phyloP scores from a whole-genome alignment of 768 basidiomycete species.

The Serpula lacrymans region DNA sequence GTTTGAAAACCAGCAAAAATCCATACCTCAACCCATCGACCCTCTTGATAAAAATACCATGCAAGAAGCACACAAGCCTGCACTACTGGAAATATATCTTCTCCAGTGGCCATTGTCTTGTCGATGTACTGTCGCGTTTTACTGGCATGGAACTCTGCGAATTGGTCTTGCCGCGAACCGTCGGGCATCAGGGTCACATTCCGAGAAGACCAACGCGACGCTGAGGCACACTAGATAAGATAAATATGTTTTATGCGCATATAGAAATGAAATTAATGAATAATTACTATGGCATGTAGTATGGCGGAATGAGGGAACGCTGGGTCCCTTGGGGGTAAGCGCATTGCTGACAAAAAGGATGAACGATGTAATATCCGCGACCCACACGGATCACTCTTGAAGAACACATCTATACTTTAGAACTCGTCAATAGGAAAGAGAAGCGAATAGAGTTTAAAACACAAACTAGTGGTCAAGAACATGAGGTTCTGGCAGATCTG shows the following conservation, averaged over 20 bases:
- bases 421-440: conserved; percentile 1
- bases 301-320: conserved; percentile 88
- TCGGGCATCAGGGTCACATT: conserved; percentile 65
- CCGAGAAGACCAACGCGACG: conserved; percentile 79
- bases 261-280: conserved; percentile 3
- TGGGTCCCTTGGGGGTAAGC: conserved; percentile 73
- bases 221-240: conserved; percentile 64
- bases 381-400: conserved; percentile 83
- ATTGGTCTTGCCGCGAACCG: conserved; percentile 76
- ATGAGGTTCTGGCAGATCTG: conserved; percentile 75
- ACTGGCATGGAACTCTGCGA: conserved; percentile 83
- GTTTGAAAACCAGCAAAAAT: conserved; percentile 86
- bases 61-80: conserved; percentile 84
- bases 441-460: too few relatives aligned
- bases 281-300: conserved; percentile 82
- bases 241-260: conserved; percentile 4
- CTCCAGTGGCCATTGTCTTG: conserved; percentile 84
- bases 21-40: conserved; percentile 90
- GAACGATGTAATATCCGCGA: conserved; percentile 80
- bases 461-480: conserved; percentile 74
- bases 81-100: conserved; percentile 83
- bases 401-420: conserved; percentile 84
- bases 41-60: conserved; percentile 91
- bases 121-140: conserved; percentile 89
- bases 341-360: conserved; percentile 77